Evolutionary conservation across 495 filamentous ascomycete genomes (phyloP), one percentile per base, ranked within the genome.

Genomic region (Lasiosphaeriaceae sp.): DNA sequence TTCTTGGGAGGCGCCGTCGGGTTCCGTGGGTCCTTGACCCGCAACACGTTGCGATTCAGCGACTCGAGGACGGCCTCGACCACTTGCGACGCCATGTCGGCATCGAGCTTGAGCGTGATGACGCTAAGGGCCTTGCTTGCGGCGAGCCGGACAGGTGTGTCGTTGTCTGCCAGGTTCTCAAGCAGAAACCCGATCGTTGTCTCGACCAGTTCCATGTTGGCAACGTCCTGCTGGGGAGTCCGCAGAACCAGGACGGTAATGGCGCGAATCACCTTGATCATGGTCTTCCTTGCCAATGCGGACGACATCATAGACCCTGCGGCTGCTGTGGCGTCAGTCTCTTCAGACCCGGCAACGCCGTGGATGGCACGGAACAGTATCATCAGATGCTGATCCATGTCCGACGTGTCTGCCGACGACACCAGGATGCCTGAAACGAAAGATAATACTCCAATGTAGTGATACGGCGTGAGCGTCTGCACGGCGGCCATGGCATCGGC

Each of bases 121-220:
- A 96, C 80, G 59, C 90, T 95, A 47, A 97, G 80, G 14, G 92
- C 87, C 72, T 99, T 99, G 71, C 90, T 95, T 11, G 93, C 89
- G 34, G 93, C 87, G 68, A 95, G 83, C 37, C 94, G 79, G 26
- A 97, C 90, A 7, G 89, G 88, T 0, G 92, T 97, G 61, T 96
- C 90, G 55, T 89, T 88, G 64, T 97, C 92, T 11, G 81, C 83
- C 1, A 93, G 71, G 9, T 73, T 74, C 24, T 83, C 80, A 6
- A 97, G 77, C 3, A 92, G 67, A 51, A 84, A 79, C 23, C 84
- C 85, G 57, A 99, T 86, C 16, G 87, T 84, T 47, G 86, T 80
- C 65, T 96, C 90, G n/a, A 95, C 69, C 16, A 78, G 65, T 39
- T 77, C 78, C 19, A 80, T 80, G 79, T 63, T 1, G 14, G 6